phyloP scores from a whole-genome alignment of 2,329 filamentous ascomycete genomes.

The Exophiala mesophila region DNA sequence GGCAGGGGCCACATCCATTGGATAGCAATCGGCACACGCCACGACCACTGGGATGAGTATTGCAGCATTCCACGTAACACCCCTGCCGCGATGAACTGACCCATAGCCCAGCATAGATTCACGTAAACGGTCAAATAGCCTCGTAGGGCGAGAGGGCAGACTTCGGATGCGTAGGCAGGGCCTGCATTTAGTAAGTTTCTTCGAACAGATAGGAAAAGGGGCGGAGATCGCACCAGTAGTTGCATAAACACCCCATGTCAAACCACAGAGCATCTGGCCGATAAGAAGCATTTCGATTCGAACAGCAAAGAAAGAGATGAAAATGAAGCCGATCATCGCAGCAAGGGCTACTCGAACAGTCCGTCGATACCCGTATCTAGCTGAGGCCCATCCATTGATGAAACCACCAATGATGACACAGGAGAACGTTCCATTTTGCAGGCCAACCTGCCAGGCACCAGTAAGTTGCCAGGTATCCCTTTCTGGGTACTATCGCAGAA shows the following conservation, averaged over 20 bases:
- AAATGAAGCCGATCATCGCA: slow-evolving; percentile 21
- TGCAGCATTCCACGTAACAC: slow-evolving; percentile 28
- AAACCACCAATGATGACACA: not conserved
- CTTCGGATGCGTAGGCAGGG: slow-evolving; percentile 63
- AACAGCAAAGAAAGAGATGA: slow-evolving; percentile 48
- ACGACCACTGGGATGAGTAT: slow-evolving; percentile 32
- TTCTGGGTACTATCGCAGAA: not conserved
- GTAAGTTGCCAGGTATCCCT: not conserved
- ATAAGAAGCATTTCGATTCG: slow-evolving; percentile 43
- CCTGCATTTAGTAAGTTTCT: slow-evolving; percentile 31
- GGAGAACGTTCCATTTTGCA: not conserved
- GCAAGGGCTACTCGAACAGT: not conserved
- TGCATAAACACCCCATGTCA: slow-evolving; percentile 18
- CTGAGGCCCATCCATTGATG: not conserved
- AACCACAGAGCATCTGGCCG: slow-evolving; percentile 46
- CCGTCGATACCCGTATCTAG: not conserved
- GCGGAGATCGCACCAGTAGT: not conserved
- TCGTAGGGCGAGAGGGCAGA: slow-evolving; percentile 45
- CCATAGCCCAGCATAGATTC: slow-evolving; percentile 36
- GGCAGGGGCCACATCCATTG: slow-evolving; percentile 21
- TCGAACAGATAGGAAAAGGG: too few relatives aligned
- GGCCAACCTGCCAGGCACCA: slow-evolving; percentile 1
- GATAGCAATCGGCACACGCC: slow-evolving; percentile 21
- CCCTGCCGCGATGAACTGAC: slow-evolving; percentile 32
- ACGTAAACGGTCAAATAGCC: slow-evolving; percentile 30